Evolutionary conservation across 2,329 filamentous ascomycete genomes (phyloP), one percentile per base, ranked within the genome.

Genomic region (Curvularia spicifera): DNA sequence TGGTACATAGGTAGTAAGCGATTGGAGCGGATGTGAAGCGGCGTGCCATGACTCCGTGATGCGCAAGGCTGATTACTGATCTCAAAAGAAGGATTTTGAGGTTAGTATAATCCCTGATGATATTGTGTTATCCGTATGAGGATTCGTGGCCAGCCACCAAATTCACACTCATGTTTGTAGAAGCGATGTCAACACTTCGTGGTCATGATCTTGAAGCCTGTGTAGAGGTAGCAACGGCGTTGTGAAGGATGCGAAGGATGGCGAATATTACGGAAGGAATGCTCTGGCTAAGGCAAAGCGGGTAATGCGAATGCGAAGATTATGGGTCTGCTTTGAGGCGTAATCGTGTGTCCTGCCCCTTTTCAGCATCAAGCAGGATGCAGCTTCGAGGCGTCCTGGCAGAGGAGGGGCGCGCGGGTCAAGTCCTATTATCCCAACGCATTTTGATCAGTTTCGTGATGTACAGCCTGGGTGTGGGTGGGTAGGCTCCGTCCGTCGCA

Each of bases 381-480:
- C 6, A n/a, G n/a, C 13, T 24, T 26, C n/a, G 26, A 29, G 18
- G 35, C 31, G 20, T 13, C 31, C 35, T 48, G 7, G 46, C 46
- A 48, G 20, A 26, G 4, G 31, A 20, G 29, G 18, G 46, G 46
- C 13, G 31, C 43, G 43, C 13, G 46, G 31, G 18, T 37, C 20
- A 48, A 24, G 20, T 35, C 31, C 46, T 31, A 24, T 24, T 29
- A 9, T 48, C 46, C 31, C 29, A 35, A 48, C 4, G 31, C 31
- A 24, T n/a, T 37, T 8, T 48, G 31, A 12, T 24, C 31, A 33
- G 46, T 49, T 39, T 49, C 46, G 46, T 49, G 46, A 49, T 49
- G 46, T 37, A 49, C 22, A 49, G 5, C 22, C 20, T 39, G 46
- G 22, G 7, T 39, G 22, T 37, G 46, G 12, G 31, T 48, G 45